Evolutionary conservation across 1,284 basidiomycete species (phyloP).

Genomic region (Athelia sp.): DNA sequence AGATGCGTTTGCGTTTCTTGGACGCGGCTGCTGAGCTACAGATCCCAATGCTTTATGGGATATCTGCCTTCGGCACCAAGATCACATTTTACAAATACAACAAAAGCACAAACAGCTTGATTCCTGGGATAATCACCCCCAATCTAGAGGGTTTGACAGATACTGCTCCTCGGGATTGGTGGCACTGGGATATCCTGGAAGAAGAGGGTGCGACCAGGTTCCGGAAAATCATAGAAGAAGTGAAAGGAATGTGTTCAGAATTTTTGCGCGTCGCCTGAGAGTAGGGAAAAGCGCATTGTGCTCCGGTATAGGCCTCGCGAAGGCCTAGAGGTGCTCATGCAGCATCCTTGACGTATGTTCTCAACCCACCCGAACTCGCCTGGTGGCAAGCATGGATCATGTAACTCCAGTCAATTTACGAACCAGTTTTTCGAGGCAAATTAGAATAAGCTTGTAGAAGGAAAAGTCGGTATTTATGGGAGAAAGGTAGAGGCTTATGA

Average conservation of each 20-base stretch:
- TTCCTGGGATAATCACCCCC: slow-evolving; percentile 1
- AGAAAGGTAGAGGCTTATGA: too few relatives aligned
- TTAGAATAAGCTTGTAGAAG: too few relatives aligned
- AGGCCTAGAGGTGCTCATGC: too few relatives aligned
- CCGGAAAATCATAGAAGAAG: slow-evolving; percentile 1
- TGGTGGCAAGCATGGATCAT: too few relatives aligned
- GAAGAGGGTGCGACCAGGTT: slow-evolving; percentile 1
- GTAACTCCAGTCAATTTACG: too few relatives aligned
- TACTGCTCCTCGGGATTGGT: slow-evolving; percentile 5
- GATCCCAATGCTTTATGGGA: slow-evolving; percentile 15
- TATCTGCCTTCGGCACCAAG: slow-evolving; percentile 16
- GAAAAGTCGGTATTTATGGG: too few relatives aligned
- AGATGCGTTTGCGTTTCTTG: slow-evolving; percentile 18
- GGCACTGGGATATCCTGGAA: slow-evolving; percentile 5
- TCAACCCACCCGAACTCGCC: too few relatives aligned
- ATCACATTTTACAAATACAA: slow-evolving; percentile 19
- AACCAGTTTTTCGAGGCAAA: too few relatives aligned
- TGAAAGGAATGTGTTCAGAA: slow-evolving; percentile 7
- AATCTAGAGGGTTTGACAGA: slow-evolving; percentile 3
- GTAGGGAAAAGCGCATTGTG: too few relatives aligned
- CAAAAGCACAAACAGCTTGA: slow-evolving; percentile 2
- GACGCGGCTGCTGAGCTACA: slow-evolving; percentile 6
- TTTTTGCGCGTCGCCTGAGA: too few relatives aligned
- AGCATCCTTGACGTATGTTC: too few relatives aligned
- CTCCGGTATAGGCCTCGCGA: too few relatives aligned